phyloP scores from a whole-genome alignment of 306 rosid genomes.

The Vicia villosa region DNA sequence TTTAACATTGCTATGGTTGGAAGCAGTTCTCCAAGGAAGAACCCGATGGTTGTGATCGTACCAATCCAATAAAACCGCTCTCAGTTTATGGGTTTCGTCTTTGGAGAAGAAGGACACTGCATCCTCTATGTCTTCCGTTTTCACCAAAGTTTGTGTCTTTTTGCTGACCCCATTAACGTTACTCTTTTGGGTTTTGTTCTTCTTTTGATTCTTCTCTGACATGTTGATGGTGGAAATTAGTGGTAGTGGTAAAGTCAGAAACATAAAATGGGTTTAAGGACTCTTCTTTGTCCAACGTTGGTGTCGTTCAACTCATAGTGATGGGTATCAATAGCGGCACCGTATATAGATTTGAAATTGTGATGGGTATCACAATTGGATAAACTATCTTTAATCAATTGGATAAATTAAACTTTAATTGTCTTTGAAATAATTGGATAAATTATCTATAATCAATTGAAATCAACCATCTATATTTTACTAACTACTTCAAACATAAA shows the following conservation, averaged over 20 bases:
- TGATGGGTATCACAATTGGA: no score
- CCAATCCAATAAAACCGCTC: conserved; percentile 67
- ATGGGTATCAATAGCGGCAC: neutral
- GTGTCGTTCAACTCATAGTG: neutral
- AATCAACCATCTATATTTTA: no score
- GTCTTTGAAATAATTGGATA: no score
- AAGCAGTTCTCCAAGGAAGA: conserved; percentile 73
- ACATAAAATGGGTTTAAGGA: conserved; percentile 13
- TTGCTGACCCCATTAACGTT: conserved; percentile 1
- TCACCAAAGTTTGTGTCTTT: conserved; percentile 22
- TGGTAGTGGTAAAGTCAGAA: neutral
- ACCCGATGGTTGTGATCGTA: conserved; percentile 70
- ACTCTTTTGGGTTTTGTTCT: neutral
- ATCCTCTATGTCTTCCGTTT: conserved; percentile 66
- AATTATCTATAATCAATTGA: no score
- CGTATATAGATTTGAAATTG: no score
- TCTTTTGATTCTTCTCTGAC: conserved; percentile 34
- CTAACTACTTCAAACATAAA: no score
- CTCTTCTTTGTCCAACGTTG: neutral
- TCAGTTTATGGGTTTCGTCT: conserved; percentile 49
- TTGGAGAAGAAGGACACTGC: conserved; percentile 52
- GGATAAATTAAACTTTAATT: no score
- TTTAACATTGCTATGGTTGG: conserved; percentile 29
- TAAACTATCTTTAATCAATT: no score
- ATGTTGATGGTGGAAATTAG: conserved; percentile 38